These are phyloP conservation scores for Angomonas ambiguus DNA, from an alignment of 208 protist genomes.

Conservation along the genomic window DNA sequence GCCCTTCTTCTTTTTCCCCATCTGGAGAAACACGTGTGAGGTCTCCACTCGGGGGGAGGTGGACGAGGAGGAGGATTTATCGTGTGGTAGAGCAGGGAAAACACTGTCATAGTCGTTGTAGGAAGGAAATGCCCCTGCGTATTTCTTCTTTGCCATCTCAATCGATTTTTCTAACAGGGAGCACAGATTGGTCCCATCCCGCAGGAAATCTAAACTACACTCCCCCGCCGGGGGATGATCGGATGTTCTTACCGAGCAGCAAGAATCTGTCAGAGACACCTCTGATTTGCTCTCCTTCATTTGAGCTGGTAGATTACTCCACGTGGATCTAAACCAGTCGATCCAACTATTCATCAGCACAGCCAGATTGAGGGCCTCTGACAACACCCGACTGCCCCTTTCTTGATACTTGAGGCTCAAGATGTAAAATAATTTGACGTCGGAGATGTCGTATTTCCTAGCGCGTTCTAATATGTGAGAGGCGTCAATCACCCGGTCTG, in stretches of 20 bases:
- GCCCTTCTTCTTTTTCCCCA: constrained; percentile 12
- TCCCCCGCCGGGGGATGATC: constrained; percentile 16
- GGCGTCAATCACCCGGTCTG: constrained; percentile 42
- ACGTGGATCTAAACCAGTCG: constrained; percentile 21
- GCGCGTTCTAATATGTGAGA: constrained; percentile 40
- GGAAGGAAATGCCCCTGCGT: background rate
- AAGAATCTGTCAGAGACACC: background rate
- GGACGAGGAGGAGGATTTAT: background rate
- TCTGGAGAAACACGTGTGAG: background rate
- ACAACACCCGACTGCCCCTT: constrained; percentile 13
- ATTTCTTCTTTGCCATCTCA: background rate
- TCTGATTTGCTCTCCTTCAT: background rate
- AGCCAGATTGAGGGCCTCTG: constrained; percentile 32
- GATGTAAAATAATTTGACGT: constrained; percentile 44
- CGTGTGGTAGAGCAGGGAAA: constrained; percentile 27
- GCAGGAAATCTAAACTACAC: constrained; percentile 36
- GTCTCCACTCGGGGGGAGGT: background rate
- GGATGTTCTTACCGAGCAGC: background rate
- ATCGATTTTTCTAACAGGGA: constrained; percentile 30
- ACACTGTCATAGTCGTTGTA: constrained; percentile 17
- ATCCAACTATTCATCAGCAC: constrained; percentile 44
- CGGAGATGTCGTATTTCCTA: constrained; percentile 29
- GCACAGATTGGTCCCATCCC: constrained; percentile 34
- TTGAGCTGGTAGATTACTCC: background rate
- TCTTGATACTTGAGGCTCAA: constrained; percentile 40